Base-by-base conservation (phyloP, 345 rosid species). In the Luvunga scandens region DNA sequence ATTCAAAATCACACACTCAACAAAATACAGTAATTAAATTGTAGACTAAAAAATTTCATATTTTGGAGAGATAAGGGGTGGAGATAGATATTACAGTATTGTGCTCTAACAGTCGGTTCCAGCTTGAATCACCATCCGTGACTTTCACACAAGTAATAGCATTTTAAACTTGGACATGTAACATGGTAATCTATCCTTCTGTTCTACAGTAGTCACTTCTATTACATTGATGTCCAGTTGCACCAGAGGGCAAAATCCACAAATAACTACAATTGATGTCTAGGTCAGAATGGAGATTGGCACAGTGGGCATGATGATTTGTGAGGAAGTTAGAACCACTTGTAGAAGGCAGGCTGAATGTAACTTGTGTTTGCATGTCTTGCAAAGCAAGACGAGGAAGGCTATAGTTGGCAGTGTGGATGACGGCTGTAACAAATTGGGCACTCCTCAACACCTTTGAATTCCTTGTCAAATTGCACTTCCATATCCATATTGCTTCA, bases 371-470 rank as follows among this genome's bases (percentile, higher is more conserved):
- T 94, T 93, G 91, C 99, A 93, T 66, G 98, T 94, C 81, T 84
- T 86, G 89, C 98, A 95, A n/a, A 56, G 97, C 97, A 78, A 92
- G 92, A 69, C 97, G 96, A 73, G 99, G 98, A 75, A 92, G 95
- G 89, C 92, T 89, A 82, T 92, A 97, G 82, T 94, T 91, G 33
- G 78, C 83, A 24, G 97, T 92, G 85, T 95, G 99, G 73, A 95
- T 94, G 78, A 95, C 97, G 82, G n/a, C 98, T 95, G 88, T 95
- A 95, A 82, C 99, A 95, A 70, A 95, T 95, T 10, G 98, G 99
- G 77, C 99, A 95, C 87, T 95, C 99, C 80, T 95, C 99, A 56
- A 95, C 89, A 73, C 99, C 99, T 88, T 93, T 92, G 78, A 95
- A 95, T 83, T 92, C 98, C 87, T 94, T 94, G 88, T 95, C 99